A percentile compares a stretch with the other conserved stretches of the same genome.
These are phyloP conservation scores for Colletotrichum sp. DNA, from an alignment of 2,329 filamentous ascomycete genomes.

Conservation along the genomic window DNA sequence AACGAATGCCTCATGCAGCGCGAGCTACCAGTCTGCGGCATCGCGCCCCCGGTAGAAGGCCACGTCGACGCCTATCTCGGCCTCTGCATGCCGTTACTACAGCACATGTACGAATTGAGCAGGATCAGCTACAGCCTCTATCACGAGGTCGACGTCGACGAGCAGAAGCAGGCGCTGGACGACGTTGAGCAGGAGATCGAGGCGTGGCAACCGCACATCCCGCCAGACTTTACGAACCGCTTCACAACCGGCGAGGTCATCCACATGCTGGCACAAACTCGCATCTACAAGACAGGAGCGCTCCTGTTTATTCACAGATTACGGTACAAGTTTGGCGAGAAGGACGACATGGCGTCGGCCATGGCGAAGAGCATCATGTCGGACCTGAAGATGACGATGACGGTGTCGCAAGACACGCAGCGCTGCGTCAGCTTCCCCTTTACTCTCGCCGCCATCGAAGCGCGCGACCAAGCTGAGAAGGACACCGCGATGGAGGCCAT, in stretches of 20 bases:
- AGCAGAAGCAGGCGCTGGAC: conserved; percentile 7
- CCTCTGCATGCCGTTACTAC: conserved; percentile 26
- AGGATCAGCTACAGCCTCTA: conserved; percentile 25
- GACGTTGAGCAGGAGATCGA: conserved; percentile 19
- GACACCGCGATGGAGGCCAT: not conserved
- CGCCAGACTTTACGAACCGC: conserved; percentile 20
- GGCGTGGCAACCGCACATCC: conserved; percentile 27
- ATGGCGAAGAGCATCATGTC: conserved; percentile 27
- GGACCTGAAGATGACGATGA: conserved; percentile 25
- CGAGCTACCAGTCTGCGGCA: conserved; percentile 25
- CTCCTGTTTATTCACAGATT: conserved; percentile 29
- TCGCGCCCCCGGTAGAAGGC: conserved; percentile 4
- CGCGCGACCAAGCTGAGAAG: conserved; percentile 17
- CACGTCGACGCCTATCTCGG: conserved; percentile 31
- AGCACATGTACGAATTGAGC: conserved; percentile 29
- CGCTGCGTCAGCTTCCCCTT: conserved; percentile 27
- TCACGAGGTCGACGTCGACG: conserved; percentile 3
- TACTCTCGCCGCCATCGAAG: conserved; percentile 28
- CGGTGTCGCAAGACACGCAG: conserved; percentile 20
- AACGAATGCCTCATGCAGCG: conserved; percentile 27
- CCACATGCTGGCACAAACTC: conserved; percentile 33
- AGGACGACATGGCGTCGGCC: conserved; percentile 22
- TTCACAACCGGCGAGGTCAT: conserved; percentile 27
- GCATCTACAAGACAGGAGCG: conserved; percentile 26
- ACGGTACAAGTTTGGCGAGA: conserved; percentile 23